Evolutionary conservation across 116 monocot genomes (phyloP), one percentile per base, ranked within the genome.

Genomic region (Zostera marina): DNA sequence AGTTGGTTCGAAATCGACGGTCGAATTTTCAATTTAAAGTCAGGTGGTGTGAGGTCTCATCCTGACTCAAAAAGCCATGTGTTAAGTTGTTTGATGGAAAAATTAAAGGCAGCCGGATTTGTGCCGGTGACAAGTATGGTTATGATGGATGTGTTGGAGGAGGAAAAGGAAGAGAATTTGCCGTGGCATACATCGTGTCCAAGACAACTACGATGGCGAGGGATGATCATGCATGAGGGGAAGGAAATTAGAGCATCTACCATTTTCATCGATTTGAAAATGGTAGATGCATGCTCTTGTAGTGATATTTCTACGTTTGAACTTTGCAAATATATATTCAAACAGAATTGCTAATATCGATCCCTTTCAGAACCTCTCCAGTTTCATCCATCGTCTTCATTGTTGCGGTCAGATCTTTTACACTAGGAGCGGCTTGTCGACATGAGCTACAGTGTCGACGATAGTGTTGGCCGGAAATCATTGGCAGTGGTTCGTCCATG

Each of bases 101-200:
- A 67, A 56, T 77, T 40, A 0, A 79, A 68, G 79, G 55, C 4
- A 1, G 64, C 62, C 20, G 82, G 82, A 2, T 88, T 69, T 14
- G 56, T 38, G 17, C 72, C 77, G 0, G 13, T 54, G 61, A 68
- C 65, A 0, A 72, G 66, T 23, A 3, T 63, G 1, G 79, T 79
- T 21, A 21, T 49, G n/a, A 70, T 63, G 74, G 88, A 88, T 53
- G 77, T 82, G 7, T 69, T 56, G 0, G 79, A 82, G 47, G 87
- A 88, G 67, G 79, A 88, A 44, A 77, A 74, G 48, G 79, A 88
- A 60, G 79, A 67, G 43, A 88, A 66, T 52, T 61, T 88, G 88
- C 88, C 0, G 68, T 82, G 11, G 72, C 88, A 20, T 82, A 67
- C 54, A 23, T 62, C 22, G 52, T 82, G 32, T 58, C 77, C 7